Evolutionary conservation across 2,329 filamentous ascomycete species (phyloP), one percentile per base, ranked within the genome.

Genomic region (Aspergillus sp.): DNA sequence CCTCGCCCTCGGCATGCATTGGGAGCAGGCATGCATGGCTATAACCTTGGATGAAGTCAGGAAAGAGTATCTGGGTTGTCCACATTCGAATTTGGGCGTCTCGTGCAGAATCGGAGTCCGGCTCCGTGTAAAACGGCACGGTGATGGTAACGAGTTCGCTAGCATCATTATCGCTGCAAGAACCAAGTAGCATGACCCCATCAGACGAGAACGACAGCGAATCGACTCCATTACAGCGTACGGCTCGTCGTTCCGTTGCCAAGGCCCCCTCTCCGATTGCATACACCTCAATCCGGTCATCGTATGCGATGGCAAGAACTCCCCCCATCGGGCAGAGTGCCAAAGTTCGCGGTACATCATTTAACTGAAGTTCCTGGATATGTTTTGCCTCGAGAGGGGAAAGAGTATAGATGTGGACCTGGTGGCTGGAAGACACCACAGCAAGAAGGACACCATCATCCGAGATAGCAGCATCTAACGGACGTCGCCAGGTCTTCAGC

Each of bases 201-300:
- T 94, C 90, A 54, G 84, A 84, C 0, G 90, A 93, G 71, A 95
- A 95, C 3, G 86, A 83, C 52, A 95, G 77, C 2, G 86, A 81
- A 70, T 94, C 90, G 4, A 93, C 89, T 1, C 84, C 84, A 69
- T 90, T 87, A 69, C 90, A 94, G 69, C 92, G 91, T 58, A 94
- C 90, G 11, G 90, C 85, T 65, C 91, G 83, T 67, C 89, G 84
- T 65, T 92, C 89, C 0, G 85, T 90, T 12, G 84, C 75, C 29
- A 88, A 69, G 26, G 85, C 86, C 55, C 82, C 84, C 2, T 87
- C 81, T 52, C 85, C 85, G 45, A 96, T 79, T 5, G 91, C 90
- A 29, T 90, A 87, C 0, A 96, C 90, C 73, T 96, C 92, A 63
- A 96, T 93, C n/a, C 90, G 91, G 57, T 90, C 90, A 69, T 92